A percentile compares a stretch with the other conserved stretches of the same genome.
Conservation (phyloP, 257 asterid species). For the Petunia secreta region DNA sequence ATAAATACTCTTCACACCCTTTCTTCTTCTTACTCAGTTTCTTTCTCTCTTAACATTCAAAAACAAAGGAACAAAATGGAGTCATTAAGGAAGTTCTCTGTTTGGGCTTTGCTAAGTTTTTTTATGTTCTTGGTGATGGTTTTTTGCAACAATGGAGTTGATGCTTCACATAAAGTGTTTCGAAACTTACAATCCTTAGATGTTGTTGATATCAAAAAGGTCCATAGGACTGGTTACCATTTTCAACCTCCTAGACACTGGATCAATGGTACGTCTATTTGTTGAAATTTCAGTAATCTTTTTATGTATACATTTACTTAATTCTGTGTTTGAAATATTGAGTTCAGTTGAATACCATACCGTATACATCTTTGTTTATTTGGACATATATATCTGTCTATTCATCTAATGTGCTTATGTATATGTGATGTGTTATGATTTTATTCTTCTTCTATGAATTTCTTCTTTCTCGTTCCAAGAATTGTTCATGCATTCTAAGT, state of each 20-base stretch:
- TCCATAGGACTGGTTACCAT: conserved; percentile 62
- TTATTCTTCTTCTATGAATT: too few relatives aligned
- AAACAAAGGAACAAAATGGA: background rate
- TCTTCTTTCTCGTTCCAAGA: background rate
- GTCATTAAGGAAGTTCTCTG: background rate
- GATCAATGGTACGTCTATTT: conserved; percentile 54
- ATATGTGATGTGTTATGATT: background rate
- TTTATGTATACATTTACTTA: background rate
- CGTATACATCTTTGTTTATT: too few relatives aligned
- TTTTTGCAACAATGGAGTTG: conserved; percentile 22
- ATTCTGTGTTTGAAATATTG: background rate
- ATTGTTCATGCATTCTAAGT: too few relatives aligned
- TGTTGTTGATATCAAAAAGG: conserved; percentile 17
- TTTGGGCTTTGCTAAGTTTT: background rate
- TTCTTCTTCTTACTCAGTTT: background rate
- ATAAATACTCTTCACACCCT: background rate
- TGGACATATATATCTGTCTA: too few relatives aligned
- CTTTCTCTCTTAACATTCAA: background rate
- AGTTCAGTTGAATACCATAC: too few relatives aligned
- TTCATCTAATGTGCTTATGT: too few relatives aligned
- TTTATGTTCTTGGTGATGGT: background rate
- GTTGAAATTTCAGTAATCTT: background rate
- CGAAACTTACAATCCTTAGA: conserved; percentile 31
- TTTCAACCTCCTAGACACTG: conserved; percentile 64
- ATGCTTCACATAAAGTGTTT: conserved; percentile 51